Base-by-base conservation (phyloP, 805 yeast genomes). In the Torulaspora microellipsoides region DNA sequence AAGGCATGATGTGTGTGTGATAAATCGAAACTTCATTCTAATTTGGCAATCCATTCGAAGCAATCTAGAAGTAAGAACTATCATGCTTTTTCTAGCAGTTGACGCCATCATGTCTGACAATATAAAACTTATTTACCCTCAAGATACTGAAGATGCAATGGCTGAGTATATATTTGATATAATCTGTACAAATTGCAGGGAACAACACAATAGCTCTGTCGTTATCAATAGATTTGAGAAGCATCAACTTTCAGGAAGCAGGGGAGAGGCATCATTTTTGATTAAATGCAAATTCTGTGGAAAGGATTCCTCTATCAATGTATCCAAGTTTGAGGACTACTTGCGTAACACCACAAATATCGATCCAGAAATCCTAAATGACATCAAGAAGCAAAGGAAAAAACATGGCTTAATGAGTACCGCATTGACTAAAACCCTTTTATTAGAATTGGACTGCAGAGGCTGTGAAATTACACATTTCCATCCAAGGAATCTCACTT, bases 221-320 rank as follows among this genome's bases (percentile, higher is more conserved):
- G 70, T 76, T 17, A 79, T 90, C 57, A 84, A 85, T 62, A 66
- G 78, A 44, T 77, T 74, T 51, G 95, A 83, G 51, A 64, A 69
- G 39, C 80, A 80, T 61, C 85, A 80, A 34, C 59, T 87, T 20
- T 62, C 75, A 1, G 88, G 86, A 0, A 77, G 90, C 34, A 75
- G 81, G 48, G 96, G 96, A 11, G 86, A 81, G 47, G 95, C 96
- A 7, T 85, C 81, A 49, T 86, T 89, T 58, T 81, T 83, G 3
- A 81, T 85, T 73, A 77, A 78, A 50, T 88, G 96, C 62, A 77
- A 78, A 47, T 69, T 71, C 48, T 88, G 96, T 65, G 62, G 60
- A 10, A 59, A 54, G 31, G 64, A 55, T 15, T 46, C 53, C 38
- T 54, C 65, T 6, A 46, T 65, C 9, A 59, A 43, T 29, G 42